Base-by-base conservation (phyloP, 345 rosid genomes). In the Capsella bursapastoris region DNA sequence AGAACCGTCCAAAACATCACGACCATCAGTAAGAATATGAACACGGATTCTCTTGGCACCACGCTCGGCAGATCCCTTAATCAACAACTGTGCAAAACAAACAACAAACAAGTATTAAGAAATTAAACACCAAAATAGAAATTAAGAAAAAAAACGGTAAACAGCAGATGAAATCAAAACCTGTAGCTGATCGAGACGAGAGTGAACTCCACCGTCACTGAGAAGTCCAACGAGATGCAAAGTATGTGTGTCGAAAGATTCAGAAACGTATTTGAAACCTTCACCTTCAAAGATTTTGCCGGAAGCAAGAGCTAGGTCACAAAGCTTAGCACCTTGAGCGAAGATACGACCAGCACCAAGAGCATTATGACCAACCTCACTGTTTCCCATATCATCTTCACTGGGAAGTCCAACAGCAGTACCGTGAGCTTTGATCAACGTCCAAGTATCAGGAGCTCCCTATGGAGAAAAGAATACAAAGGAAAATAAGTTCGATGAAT, bases 301-400 rank as follows among this genome's bases (percentile, higher is more conserved):
- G n/a, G 97, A 87, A 59, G 88, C 98, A 81, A 95, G 88, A 77
- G 99, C 99, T 48, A 71, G 27, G 71, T 95, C 99, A 40, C 89
- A 93, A 74, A 95, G 99, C 89, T 92, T 89, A 44, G 97, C 98
- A 70, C 98, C 98, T 79, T 94, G 98, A 70, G 97, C 97, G 71
- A 49, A 91, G 50, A 95, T 92, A 49, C 98, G 96, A 43, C 99
- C 99, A 68, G 99, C 97, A 12, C 98, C 97, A 15, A 95, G 99
- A 34, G 99, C 99, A 50, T 95, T 95, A 69, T 95, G 99, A 68
- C 99, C 99, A 16, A 92, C 99, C 80, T 95, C 99, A 75, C 99
- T 95, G 82, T 95, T 95, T 32, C 99, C 99, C 99, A 92, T 92
- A 78, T 95, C 99, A 78, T 95, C 99, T 11, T 95, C 99, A 2